Percentiles rank a stretch among this genome's conserved stretches.
Conservation (phyloP, 129 eudicot genomes). For the Flaveria sonorensis region DNA sequence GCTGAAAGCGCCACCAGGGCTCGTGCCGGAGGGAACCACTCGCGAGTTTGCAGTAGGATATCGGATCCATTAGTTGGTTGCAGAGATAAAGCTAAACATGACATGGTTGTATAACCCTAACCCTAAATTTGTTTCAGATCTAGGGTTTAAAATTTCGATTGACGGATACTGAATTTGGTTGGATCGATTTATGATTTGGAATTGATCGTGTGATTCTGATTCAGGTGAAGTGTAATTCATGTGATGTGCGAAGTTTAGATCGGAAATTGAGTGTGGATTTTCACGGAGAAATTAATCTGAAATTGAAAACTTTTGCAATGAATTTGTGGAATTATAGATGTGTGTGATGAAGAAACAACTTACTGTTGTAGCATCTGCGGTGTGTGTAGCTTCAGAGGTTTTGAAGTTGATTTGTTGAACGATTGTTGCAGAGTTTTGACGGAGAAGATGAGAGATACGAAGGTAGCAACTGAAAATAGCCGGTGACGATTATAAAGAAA, state of each 20-base stretch:
- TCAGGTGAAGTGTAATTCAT: slow-evolving; percentile 16
- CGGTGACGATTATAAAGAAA: not conserved
- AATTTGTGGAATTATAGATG: not conserved
- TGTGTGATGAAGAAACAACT: slow-evolving; percentile 19
- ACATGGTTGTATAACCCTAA: slow-evolving; percentile 46
- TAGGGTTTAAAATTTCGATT: slow-evolving; percentile 3
- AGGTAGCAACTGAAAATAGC: not conserved
- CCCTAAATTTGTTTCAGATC: slow-evolving; percentile 31
- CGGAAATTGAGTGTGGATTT: slow-evolving; percentile 8
- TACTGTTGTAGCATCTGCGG: slow-evolving; percentile 28
- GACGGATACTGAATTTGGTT: slow-evolving; percentile 5
- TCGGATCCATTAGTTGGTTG: slow-evolving; percentile 94
- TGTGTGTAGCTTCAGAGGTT: slow-evolving; percentile 6
- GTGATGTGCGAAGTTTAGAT: slow-evolving; percentile 20
- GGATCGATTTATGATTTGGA: slow-evolving; percentile 14
- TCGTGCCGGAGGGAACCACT: slow-evolving; percentile 97
- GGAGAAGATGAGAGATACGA: slow-evolving; percentile 17
- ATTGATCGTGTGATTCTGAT: slow-evolving; percentile 4
- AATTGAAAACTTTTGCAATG: slow-evolving; percentile 25
- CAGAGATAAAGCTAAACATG: slow-evolving; percentile 85
- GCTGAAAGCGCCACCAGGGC: slow-evolving; percentile 89
- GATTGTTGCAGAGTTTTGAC: slow-evolving; percentile 18
- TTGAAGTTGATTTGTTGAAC: slow-evolving; percentile 22
- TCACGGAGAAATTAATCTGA: slow-evolving; percentile 11
- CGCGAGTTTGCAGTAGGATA: slow-evolving; percentile 90